These are phyloP conservation scores for rapeseed (Brassica napus) DNA, from an alignment of 345 rosid genomes.

Conservation along the genomic window Da-Ae NC_063452.1:9851001-9851500, in stretches of 20 bases:
- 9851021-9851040: not conserved
- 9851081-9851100: not conserved
- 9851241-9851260: not conserved
- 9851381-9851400: not conserved
- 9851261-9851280: not conserved
- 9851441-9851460: constrained; percentile 49
- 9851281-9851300: constrained; percentile 33
- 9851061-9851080: not conserved
- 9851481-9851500: constrained; percentile 55
- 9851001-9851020: not conserved
- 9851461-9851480: constrained; percentile 52
- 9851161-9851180: not conserved
- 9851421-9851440: too few relatives aligned
- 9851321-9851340: not conserved
- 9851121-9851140: not conserved
- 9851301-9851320: constrained; percentile 30
- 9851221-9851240: constrained; percentile 2
- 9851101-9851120: not conserved
- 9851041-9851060: not conserved
- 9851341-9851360: constrained; percentile 26
- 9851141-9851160: not conserved
- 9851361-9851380: constrained; percentile 3
- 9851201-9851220: not conserved
- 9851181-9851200: not conserved
- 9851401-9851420: too few relatives aligned